phyloP scores from a whole-genome alignment of 1,284 basidiomycete genomes.

The Wolfiporia cocos region DNA sequence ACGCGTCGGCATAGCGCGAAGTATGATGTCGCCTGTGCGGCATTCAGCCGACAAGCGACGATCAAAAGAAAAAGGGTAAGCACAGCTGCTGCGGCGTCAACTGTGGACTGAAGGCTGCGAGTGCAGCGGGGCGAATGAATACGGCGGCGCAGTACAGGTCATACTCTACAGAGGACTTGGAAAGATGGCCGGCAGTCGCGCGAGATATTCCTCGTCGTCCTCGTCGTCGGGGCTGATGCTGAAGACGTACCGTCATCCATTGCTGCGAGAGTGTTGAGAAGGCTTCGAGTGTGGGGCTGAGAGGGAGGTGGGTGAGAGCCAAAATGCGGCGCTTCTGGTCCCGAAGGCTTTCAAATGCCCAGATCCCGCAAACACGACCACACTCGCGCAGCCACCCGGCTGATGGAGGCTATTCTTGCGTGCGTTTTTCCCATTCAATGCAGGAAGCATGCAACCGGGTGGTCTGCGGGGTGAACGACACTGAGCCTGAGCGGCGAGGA shows the following conservation, averaged over 20 bases:
- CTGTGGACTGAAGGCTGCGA: constrained; percentile 20
- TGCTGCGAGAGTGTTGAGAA: constrained; percentile 27
- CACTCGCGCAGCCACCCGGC: too few species aligned
- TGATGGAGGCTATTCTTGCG: too few species aligned
- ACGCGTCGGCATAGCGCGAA: constrained; percentile 14
- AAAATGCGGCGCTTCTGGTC: constrained; percentile 1
- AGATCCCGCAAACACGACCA: constrained; percentile 24
- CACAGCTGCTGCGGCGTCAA: constrained; percentile 14
- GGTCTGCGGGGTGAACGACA: too few species aligned
- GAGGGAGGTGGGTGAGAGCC: constrained; percentile 15
- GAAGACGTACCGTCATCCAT: constrained; percentile 83
- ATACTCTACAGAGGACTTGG: constrained; percentile 8
- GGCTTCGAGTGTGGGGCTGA: constrained; percentile 6
- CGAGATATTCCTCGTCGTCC: constrained; percentile 23
- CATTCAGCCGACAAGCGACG: constrained; percentile 28
- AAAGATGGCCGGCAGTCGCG: constrained; percentile 30
- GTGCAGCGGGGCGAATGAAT: constrained; percentile 10
- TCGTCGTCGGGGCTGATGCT: constrained; percentile 53
- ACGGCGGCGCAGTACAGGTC: constrained; percentile 10
- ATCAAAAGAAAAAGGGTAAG: constrained; percentile 10
- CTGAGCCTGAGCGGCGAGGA: too few species aligned
- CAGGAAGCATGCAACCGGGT: too few species aligned
- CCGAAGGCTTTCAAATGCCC: constrained; percentile 11
- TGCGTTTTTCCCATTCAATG: too few species aligned
- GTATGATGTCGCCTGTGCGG: constrained; percentile 9